Evolutionary conservation across 495 filamentous ascomycete genomes (phyloP), one percentile per base, ranked within the genome.

Genomic region (Aspergillus diversus): DNA sequence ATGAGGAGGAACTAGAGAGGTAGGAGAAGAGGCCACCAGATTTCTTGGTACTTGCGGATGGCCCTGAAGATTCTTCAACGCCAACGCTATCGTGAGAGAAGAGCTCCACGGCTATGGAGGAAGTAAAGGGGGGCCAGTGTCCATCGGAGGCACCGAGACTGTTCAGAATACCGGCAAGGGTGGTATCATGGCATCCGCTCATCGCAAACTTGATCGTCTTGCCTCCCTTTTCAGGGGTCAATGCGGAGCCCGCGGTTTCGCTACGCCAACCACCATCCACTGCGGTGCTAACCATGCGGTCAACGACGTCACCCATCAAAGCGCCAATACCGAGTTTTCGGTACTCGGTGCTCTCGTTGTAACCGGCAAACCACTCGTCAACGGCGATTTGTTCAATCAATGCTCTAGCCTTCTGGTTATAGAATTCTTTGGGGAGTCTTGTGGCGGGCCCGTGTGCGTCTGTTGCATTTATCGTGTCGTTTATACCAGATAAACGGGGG

Each of bases 301-400:
- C 82, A n/a, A 92, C 87, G 35, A 97, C 75, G 71, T 99, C 95
- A 3, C 92, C 93, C 68, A 96, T 75, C 16, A 98, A 75, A 15
- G 81, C 85, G 47, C 95, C 95, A 60, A 97, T 93, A 4, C 96
- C 95, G 4, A 99, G 79, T 66, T 80, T 84, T 6, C 95, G 87
- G 78, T 95, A 98, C 74, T 99, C 95, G 31, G 69, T 74, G 59
- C 86, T 92, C 75, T 97, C 92, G 43, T 81, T 81, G 72, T 93
- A 99, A 5, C 94, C 95, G 7, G 86, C 76, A 70, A 89, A 98
- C 95, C 95, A 98, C 77, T 99, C 96, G 65, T 99, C 95, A 2
- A 91, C 87, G 47, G 82, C 85, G 52, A 97, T 91, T 33, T 83
- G 82, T 55, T 97, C 90, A 57, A 97, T 84, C 52, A 92, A 88